Percentiles rank a stretch among this genome's conserved stretches.
Evolutionary conservation across 495 filamentous ascomycete genomes (phyloP).

Genomic region (Neurospora sp.): DNA sequence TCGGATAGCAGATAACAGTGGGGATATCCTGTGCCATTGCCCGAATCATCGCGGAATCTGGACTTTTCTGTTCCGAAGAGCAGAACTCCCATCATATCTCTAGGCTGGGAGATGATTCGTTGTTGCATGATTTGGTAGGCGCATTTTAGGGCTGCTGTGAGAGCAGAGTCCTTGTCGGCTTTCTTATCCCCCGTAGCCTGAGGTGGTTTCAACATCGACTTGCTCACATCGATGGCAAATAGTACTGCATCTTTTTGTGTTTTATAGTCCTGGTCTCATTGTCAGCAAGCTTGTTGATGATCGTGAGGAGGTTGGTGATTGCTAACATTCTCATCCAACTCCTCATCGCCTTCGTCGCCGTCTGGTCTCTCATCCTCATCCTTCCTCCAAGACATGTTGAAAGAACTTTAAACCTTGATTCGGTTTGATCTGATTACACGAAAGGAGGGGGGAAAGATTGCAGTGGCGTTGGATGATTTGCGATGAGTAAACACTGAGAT

Average conservation of each 20-base stretch:
- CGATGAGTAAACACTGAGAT: neutral
- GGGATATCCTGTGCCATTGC: conserved; percentile 60
- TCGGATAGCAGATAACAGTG: conserved; percentile 90
- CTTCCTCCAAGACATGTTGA: conserved; percentile 30
- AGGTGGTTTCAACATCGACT: conserved; percentile 73
- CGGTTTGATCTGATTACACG: neutral
- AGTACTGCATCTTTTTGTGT: conserved; percentile 91
- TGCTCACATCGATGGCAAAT: conserved; percentile 89
- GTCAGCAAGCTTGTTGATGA: neutral
- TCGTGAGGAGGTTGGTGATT: neutral
- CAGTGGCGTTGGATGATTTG: neutral
- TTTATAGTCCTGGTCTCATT: conserved; percentile 60
- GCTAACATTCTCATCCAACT: conserved; percentile 61
- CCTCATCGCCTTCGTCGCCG: conserved; percentile 60
- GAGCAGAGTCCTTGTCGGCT: conserved; percentile 56
- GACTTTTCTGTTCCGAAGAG: conserved; percentile 85
- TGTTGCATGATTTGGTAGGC: conserved; percentile 95
- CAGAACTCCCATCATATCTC: conserved; percentile 96
- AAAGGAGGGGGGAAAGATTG: neutral
- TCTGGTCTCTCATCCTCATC: conserved; percentile 39
- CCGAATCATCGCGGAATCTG: conserved; percentile 64
- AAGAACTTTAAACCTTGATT: neutral
- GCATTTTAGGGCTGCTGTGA: conserved; percentile 80
- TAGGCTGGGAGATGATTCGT: conserved; percentile 91
- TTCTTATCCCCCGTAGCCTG: conserved; percentile 58